phyloP scores from a whole-genome alignment of 75 land plant genomes.

The Cunninghamia lanceolata region DNA sequence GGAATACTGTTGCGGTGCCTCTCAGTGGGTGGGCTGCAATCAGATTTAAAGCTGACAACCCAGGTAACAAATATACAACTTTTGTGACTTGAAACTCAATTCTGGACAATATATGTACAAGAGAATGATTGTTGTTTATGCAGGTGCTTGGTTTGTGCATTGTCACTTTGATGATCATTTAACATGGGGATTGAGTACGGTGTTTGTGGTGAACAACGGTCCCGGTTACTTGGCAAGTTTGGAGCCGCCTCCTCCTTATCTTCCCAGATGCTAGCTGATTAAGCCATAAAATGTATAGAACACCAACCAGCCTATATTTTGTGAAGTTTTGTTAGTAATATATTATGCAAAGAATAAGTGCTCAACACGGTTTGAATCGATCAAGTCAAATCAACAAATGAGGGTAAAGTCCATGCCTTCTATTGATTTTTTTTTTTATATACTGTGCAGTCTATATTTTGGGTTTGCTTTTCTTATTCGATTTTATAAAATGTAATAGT shows the following conservation, averaged over 20 bases:
- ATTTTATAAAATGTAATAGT: too few relatives aligned
- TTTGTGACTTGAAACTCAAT: neutral
- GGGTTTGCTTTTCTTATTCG: too few relatives aligned
- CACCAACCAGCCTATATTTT: too few relatives aligned
- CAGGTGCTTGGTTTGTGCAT: conserved; percentile 37
- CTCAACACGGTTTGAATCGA: too few relatives aligned
- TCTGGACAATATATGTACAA: neutral
- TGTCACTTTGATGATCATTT: conserved; percentile 29
- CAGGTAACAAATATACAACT: conserved; percentile 9
- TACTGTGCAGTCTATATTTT: too few relatives aligned
- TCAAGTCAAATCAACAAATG: too few relatives aligned
- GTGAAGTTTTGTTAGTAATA: too few relatives aligned
- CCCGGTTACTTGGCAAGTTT: neutral
- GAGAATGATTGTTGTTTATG: neutral
- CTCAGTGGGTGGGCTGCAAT: conserved; percentile 52
- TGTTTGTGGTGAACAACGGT: conserved; percentile 28
- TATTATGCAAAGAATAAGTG: too few relatives aligned
- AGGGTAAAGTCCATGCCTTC: too few relatives aligned
- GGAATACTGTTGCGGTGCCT: conserved; percentile 42
- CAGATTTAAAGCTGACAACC: conserved; percentile 44
- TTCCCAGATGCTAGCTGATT: conserved; percentile 1
- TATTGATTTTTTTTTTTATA: too few relatives aligned
- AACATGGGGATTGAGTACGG: conserved; percentile 29
- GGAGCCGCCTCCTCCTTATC: conserved; percentile 19
- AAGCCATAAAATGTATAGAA: too few relatives aligned